Conservation (phyloP, 2,329 filamentous ascomycete species). For the Calonectria pteridis region DNA sequence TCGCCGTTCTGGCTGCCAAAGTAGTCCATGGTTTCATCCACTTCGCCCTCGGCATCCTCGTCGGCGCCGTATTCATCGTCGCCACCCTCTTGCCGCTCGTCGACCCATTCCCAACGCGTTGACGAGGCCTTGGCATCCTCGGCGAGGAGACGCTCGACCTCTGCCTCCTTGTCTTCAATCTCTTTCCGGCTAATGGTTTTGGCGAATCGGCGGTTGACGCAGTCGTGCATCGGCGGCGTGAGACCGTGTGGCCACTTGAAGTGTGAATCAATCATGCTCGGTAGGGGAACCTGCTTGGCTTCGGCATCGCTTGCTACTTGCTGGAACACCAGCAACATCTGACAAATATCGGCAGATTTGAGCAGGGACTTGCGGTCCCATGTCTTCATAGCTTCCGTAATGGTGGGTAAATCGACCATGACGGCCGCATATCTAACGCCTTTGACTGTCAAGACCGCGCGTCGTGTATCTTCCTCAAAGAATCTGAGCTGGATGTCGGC, state of each 20-base stretch:
- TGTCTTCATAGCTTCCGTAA: constrained; percentile 92
- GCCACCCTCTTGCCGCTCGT: constrained; percentile 58
- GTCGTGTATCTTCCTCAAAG: constrained; percentile 78
- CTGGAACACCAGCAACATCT: constrained; percentile 87
- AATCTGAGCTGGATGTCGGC: constrained; percentile 87
- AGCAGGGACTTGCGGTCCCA: constrained; percentile 91
- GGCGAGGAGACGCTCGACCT: constrained; percentile 79
- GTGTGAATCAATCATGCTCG: constrained; percentile 75
- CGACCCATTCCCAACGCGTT: constrained; percentile 74
- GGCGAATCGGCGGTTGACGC: constrained; percentile 83
- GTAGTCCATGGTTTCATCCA: constrained; percentile 59
- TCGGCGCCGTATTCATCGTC: constrained; percentile 60
- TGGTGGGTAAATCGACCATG: constrained; percentile 86
- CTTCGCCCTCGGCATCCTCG: constrained; percentile 63
- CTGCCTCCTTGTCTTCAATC: constrained; percentile 85
- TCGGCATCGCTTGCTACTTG: constrained; percentile 75
- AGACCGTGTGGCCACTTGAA: constrained; percentile 88
- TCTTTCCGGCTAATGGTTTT: constrained; percentile 86
- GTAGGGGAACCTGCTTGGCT: constrained; percentile 75
- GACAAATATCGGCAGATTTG: constrained; percentile 89
- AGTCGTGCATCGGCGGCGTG: constrained; percentile 89
- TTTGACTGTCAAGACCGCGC: constrained; percentile 79
- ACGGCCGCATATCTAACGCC: constrained; percentile 80
- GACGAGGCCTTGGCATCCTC: constrained; percentile 74
- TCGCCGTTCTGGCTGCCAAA: constrained; percentile 50